Evolutionary conservation across 2,329 filamentous ascomycete genomes (phyloP).

Genomic region (Clonostachys chloroleuca): DNA sequence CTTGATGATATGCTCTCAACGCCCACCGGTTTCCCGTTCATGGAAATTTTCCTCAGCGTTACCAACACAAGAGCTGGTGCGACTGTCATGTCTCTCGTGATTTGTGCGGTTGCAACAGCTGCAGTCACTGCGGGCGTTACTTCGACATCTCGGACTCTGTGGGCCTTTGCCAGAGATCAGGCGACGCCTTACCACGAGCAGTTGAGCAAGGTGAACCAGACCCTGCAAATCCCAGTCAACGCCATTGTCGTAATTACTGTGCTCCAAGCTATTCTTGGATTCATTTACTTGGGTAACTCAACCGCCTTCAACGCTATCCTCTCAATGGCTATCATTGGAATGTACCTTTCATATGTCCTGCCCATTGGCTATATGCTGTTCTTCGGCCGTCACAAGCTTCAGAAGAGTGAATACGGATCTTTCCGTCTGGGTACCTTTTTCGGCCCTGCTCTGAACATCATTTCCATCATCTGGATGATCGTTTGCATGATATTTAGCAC

Average conservation of each 20-base stretch:
- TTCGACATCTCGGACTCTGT: conserved; percentile 27
- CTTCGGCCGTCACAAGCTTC: conserved; percentile 19
- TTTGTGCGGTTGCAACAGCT: conserved; percentile 16
- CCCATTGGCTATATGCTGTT: conserved; percentile 29
- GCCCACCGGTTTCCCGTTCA: conserved; percentile 34
- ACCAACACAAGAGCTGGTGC: conserved; percentile 16
- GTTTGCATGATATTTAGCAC: no score
- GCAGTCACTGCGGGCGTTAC: conserved; percentile 23
- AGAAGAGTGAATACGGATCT: conserved; percentile 9
- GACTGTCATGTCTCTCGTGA: conserved; percentile 18
- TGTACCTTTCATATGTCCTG: conserved; percentile 36
- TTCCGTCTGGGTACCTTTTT: conserved; percentile 6
- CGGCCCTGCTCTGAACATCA: no score
- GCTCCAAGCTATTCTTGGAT: conserved; percentile 20
- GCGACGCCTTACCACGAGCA: conserved; percentile 25
- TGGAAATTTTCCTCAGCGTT: conserved; percentile 29
- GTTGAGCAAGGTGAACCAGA: conserved; percentile 24
- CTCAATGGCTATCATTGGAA: conserved; percentile 32
- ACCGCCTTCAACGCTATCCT: conserved; percentile 34
- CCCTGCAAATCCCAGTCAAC: conserved; percentile 24
- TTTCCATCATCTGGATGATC: no score
- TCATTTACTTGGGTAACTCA: conserved; percentile 34
- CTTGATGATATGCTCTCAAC: conserved; percentile 29
- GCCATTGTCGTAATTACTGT: conserved; percentile 14
- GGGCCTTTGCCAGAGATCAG: conserved; percentile 31